Percentiles rank a stretch among this genome's conserved stretches.
Conservation (phyloP, 1,284 basidiomycete genomes). For the Pseudozyma sp. region DNA sequence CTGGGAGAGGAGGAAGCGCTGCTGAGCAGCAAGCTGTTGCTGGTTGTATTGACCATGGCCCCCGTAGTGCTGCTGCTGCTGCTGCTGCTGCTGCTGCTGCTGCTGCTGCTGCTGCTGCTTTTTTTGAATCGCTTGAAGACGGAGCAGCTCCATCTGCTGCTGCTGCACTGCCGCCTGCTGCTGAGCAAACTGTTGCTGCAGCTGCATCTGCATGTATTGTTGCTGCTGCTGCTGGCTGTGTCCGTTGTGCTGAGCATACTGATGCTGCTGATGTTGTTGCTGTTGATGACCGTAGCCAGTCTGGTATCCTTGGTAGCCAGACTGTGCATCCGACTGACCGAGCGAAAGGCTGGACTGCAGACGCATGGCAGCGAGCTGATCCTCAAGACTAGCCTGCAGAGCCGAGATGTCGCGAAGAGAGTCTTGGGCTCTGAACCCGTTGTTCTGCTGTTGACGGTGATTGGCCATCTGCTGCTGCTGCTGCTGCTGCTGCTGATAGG, state of each 20-base stretch:
- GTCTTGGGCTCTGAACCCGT: conserved; percentile 20
- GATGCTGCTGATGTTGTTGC: conserved; percentile 51
- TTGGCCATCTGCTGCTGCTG: conserved; percentile 5
- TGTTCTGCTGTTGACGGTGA: conserved; percentile 17
- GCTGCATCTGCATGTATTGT: conserved; percentile 51
- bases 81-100: conserved; percentile 47
- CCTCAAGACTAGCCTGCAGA: conserved; percentile 48
- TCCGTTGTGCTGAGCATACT: conserved; percentile 20
- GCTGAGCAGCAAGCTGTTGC: conserved; percentile 55
- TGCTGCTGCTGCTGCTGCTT: conserved; percentile 38
- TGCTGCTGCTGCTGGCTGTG: conserved; percentile 41
- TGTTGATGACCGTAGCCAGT: conserved; percentile 42
- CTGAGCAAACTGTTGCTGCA: conserved; percentile 50
- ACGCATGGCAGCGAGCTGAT: conserved; percentile 56
- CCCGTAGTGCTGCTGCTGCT: conserved; percentile 15
- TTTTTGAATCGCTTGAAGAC: conserved; percentile 54
- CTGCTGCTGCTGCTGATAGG: conserved; percentile 3
- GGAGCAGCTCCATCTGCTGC: conserved; percentile 55
- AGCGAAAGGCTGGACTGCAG: conserved; percentile 39
- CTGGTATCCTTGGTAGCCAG: conserved; percentile 26
- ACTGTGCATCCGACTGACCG: conserved; percentile 19
- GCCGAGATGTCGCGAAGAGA: conserved; percentile 29
- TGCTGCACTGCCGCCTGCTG: conserved; percentile 49
- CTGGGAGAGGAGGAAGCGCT: conserved; percentile 57
- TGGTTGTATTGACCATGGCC: conserved; percentile 32